phyloP scores from a whole-genome alignment of 306 rosid genomes.

The Cercis canadensis region DNA sequence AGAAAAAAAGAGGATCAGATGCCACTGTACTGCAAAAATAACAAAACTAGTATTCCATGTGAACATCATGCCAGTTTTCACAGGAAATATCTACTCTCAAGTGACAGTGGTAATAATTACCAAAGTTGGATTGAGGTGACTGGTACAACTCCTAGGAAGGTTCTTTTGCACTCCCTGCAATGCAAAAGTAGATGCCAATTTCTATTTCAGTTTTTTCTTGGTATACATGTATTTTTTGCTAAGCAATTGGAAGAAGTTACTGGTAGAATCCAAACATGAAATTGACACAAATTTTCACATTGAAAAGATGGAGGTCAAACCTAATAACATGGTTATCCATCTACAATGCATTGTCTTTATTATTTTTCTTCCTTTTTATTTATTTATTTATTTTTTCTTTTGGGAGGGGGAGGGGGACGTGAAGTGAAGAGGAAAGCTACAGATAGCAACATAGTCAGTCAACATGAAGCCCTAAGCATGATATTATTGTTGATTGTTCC shows the following conservation, averaged over 20 bases:
- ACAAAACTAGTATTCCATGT: not conserved
- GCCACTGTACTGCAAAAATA: constrained; percentile 7
- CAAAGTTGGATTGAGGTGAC: constrained; percentile 67
- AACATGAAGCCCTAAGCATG: too few relatives aligned
- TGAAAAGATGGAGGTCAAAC: too few relatives aligned
- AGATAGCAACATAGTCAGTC: too few relatives aligned
- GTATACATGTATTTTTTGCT: too few relatives aligned
- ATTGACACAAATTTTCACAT: constrained; percentile 24
- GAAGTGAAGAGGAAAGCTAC: too few relatives aligned
- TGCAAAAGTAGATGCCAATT: constrained; percentile 24
- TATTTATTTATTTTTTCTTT: too few relatives aligned
- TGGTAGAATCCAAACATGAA: constrained; percentile 23
- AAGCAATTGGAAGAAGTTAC: constrained; percentile 11
- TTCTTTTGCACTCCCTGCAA: constrained; percentile 59
- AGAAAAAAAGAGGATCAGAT: constrained; percentile 16
- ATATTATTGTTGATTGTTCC: too few relatives aligned
- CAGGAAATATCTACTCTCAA: constrained; percentile 21
- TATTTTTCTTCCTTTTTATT: too few relatives aligned
- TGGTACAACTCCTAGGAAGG: constrained; percentile 69
- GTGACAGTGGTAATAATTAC: constrained; percentile 43
- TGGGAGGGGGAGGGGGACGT: too few relatives aligned
- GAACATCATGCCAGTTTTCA: constrained; percentile 20
- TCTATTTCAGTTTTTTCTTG: constrained; percentile 6
- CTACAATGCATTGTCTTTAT: not conserved
- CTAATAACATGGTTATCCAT: too few relatives aligned